phyloP scores from a whole-genome alignment of 495 filamentous ascomycete genomes.

The Neurospora sp. region DNA sequence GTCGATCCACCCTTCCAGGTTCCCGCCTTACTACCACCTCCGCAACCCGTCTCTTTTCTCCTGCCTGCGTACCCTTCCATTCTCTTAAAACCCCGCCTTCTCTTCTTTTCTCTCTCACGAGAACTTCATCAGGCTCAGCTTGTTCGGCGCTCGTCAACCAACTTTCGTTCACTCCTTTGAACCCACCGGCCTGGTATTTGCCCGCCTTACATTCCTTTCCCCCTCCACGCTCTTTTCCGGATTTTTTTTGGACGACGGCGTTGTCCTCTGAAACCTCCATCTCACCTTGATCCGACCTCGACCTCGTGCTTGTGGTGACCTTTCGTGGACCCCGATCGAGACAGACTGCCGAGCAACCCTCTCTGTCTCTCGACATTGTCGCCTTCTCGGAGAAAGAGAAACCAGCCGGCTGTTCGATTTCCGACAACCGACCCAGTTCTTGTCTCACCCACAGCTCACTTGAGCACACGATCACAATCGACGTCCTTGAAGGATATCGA shows the following conservation, averaged over 20 bases:
- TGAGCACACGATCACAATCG: conserved; percentile 14
- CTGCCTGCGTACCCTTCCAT: conserved; percentile 2
- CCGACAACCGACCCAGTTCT: conserved; percentile 16
- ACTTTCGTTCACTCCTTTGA: conserved; percentile 15
- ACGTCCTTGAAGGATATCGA: conserved; percentile 28
- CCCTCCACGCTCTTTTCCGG: conserved; percentile 1
- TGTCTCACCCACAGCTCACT: conserved; percentile 21
- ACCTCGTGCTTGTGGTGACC: conserved; percentile 3
- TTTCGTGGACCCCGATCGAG: conserved; percentile 13
- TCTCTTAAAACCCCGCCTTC: conserved; percentile 15
- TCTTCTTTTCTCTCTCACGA: conserved; percentile 13
- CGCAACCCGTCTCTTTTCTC: conserved; percentile 7
- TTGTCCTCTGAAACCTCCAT: conserved; percentile 4
- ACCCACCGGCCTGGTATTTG: neutral
- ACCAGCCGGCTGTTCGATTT: conserved; percentile 19
- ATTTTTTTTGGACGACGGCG: conserved; percentile 9
- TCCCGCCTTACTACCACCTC: neutral
- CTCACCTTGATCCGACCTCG: conserved; percentile 3
- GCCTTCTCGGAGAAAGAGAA: conserved; percentile 9
- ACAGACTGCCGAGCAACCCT: conserved; percentile 1
- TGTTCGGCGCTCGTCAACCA: conserved; percentile 6
- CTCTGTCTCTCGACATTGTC: conserved; percentile 17
- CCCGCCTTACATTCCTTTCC: conserved; percentile 1
- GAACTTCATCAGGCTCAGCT: conserved; percentile 7
- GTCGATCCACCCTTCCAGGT: neutral